These are phyloP conservation scores for Diplodia sapinea DNA, from an alignment of 2,329 filamentous ascomycete species.

Conservation along the genomic window DNA sequence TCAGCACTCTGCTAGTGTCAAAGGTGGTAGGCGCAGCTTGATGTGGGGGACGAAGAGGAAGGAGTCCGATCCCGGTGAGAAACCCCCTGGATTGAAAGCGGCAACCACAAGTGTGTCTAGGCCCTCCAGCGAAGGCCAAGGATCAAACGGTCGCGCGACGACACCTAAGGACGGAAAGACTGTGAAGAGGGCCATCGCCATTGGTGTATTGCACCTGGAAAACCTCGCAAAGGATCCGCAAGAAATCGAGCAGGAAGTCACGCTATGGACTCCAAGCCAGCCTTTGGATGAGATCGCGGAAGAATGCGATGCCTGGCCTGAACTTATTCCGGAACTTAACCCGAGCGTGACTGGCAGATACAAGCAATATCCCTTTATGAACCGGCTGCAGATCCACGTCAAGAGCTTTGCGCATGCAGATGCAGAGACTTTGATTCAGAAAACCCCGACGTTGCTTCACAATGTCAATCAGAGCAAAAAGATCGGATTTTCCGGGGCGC, in stretches of 20 bases:
- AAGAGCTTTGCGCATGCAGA: slow-evolving; percentile 79
- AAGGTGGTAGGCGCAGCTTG: slow-evolving; percentile 55
- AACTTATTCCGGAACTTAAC: slow-evolving; percentile 74
- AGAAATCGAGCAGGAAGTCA: slow-evolving; percentile 76
- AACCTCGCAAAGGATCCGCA: slow-evolving; percentile 72
- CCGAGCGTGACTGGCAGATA: slow-evolving; percentile 76
- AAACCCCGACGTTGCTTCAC: slow-evolving; percentile 85
- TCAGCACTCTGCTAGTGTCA: slow-evolving; percentile 45
- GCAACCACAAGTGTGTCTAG: slow-evolving; percentile 15
- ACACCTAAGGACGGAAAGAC: slow-evolving; percentile 51
- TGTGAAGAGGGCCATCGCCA: slow-evolving; percentile 72
- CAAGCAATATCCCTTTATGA: slow-evolving; percentile 72
- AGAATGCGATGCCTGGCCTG: slow-evolving; percentile 71
- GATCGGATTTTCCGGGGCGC: slow-evolving; percentile 92
- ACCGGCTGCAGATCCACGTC: slow-evolving; percentile 79
- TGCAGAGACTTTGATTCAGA: slow-evolving; percentile 78
- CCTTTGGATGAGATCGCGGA: slow-evolving; percentile 48
- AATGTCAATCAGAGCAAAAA: slow-evolving; percentile 81
- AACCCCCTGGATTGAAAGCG: slow-evolving; percentile 18
- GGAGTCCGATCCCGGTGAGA: slow-evolving; percentile 41
- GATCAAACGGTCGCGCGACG: slow-evolving; percentile 36
- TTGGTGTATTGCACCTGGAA: slow-evolving; percentile 79
- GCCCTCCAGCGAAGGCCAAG: slow-evolving; percentile 23
- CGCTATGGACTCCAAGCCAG: slow-evolving; percentile 72
- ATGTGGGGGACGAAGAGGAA: slow-evolving; percentile 69